These are phyloP conservation scores for Periconia digitata DNA, from an alignment of 2,329 filamentous ascomycete species.

Conservation along the genomic window DNA sequence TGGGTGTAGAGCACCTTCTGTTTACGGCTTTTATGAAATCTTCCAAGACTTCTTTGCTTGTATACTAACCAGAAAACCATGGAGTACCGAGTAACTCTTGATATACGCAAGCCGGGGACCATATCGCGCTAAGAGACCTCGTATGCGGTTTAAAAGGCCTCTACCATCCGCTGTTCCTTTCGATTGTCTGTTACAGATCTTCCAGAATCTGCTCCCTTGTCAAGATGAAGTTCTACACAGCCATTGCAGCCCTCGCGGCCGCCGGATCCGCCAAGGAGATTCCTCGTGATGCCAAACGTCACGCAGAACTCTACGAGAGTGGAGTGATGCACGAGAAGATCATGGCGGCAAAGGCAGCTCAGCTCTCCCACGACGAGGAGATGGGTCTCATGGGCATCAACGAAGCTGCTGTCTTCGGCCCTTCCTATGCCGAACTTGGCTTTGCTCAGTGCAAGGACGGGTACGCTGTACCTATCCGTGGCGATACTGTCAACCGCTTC, in stretches of 20 bases:
- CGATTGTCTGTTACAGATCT: background rate
- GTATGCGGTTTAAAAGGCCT: conserved; percentile 3
- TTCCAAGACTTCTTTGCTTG: background rate
- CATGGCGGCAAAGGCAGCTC: conserved; percentile 30
- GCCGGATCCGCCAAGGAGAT: conserved; percentile 19
- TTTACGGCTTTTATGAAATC: background rate
- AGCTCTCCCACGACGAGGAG: conserved; percentile 4
- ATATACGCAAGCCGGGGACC: conserved; percentile 1
- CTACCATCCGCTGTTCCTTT: conserved; percentile 3
- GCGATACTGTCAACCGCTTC: conserved; percentile 28
- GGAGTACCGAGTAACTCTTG: background rate
- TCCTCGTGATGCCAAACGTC: conserved; percentile 17
- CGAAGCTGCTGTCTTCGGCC: conserved; percentile 4
- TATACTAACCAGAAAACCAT: conserved; percentile 29
- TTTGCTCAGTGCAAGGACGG: conserved; percentile 30
- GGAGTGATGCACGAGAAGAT: conserved; percentile 32
- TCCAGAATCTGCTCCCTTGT: background rate
- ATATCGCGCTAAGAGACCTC: background rate
- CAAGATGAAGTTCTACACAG: conserved; percentile 16
- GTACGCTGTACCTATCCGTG: conserved; percentile 25
- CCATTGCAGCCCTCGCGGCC: conserved; percentile 17
- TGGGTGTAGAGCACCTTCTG: background rate
- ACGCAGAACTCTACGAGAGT: conserved; percentile 31
- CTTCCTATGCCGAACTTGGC: conserved; percentile 22
- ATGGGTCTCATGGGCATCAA: conserved; percentile 18